Evolutionary conservation across 2,329 filamentous ascomycete genomes (phyloP).

Genomic region (Madurella mycetomatis): DNA sequence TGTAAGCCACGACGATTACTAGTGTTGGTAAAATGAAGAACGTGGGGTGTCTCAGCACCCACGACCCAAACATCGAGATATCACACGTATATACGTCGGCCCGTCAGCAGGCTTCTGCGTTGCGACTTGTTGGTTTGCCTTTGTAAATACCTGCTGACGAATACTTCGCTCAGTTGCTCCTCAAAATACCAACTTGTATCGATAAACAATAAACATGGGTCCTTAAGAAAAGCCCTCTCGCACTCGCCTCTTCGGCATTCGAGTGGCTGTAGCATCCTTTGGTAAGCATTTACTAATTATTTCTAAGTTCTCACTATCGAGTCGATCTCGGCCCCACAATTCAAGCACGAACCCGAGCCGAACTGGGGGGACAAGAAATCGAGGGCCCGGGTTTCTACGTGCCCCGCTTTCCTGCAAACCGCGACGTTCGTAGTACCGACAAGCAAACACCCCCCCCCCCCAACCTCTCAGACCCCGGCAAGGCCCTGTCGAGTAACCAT

Average conservation of each 20-base stretch:
- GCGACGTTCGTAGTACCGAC: too few species aligned
- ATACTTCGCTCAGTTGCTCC: neutral
- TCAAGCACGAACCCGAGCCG: neutral
- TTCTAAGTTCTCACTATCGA: neutral
- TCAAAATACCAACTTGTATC: neutral
- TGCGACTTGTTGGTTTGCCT: neutral
- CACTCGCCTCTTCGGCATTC: conserved; percentile 1
- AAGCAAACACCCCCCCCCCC: too few species aligned
- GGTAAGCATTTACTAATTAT: conserved; percentile 14
- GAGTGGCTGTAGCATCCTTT: neutral
- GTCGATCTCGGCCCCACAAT: neutral
- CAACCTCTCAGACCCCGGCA: neutral
- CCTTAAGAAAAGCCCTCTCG: neutral
- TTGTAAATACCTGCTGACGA: neutral
- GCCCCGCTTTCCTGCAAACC: neutral
- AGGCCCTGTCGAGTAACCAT: conserved; percentile 15
- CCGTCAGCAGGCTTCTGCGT: too few species aligned
- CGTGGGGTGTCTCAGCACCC: conserved; percentile 14
- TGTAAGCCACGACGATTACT: conserved; percentile 20
- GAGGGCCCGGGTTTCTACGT: neutral
- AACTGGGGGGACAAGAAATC: neutral
- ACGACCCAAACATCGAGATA: conserved; percentile 13
- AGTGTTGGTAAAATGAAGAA: conserved; percentile 15
- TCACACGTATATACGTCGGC: neutral
- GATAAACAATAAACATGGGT: neutral